Conservation (phyloP, 768 basidiomycete species). For the Pulveroboletus sp. region DNA sequence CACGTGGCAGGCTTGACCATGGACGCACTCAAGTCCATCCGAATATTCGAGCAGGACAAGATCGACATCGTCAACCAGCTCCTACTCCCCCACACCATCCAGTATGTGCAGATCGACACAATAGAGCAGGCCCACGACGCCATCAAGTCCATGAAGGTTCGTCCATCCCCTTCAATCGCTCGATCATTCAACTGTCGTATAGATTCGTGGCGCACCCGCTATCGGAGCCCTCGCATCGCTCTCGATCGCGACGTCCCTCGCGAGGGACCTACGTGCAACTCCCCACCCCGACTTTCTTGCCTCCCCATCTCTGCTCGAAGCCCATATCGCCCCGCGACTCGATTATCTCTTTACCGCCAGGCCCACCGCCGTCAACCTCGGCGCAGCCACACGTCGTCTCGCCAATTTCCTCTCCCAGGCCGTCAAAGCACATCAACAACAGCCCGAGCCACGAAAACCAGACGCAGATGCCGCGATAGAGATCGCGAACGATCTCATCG, state of each 20-base stretch:
- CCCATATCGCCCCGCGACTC: slow-evolving; percentile 54
- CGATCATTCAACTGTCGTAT: not conserved
- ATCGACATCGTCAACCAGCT: slow-evolving; percentile 92
- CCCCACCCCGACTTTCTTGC: slow-evolving; percentile 52
- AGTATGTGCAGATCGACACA: slow-evolving; percentile 61
- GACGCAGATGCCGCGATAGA: slow-evolving; percentile 38
- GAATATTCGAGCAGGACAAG: slow-evolving; percentile 37
- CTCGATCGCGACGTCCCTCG: slow-evolving; percentile 62
- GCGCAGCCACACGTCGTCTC: slow-evolving; percentile 77
- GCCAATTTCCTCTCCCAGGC: slow-evolving; percentile 37
- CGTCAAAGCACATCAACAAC: slow-evolving; percentile 15
- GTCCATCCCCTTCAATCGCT: slow-evolving; percentile 1
- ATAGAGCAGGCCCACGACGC: slow-evolving; percentile 87
- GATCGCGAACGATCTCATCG: slow-evolving; percentile 55
- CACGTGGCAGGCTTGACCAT: slow-evolving; percentile 6
- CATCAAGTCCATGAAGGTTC: slow-evolving; percentile 92
- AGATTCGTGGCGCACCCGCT: slow-evolving; percentile 91
- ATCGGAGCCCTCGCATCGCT: slow-evolving; percentile 91
- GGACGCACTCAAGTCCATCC: slow-evolving; percentile 37
- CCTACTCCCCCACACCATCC: slow-evolving; percentile 70
- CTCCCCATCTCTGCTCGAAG: slow-evolving; percentile 47
- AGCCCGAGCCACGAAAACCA: slow-evolving; percentile 7
- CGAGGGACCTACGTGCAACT: slow-evolving; percentile 43
- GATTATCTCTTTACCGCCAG: slow-evolving; percentile 78
- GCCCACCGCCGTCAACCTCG: slow-evolving; percentile 96